phyloP scores from a whole-genome alignment of 768 basidiomycete genomes.

The Mycena metata region DNA sequence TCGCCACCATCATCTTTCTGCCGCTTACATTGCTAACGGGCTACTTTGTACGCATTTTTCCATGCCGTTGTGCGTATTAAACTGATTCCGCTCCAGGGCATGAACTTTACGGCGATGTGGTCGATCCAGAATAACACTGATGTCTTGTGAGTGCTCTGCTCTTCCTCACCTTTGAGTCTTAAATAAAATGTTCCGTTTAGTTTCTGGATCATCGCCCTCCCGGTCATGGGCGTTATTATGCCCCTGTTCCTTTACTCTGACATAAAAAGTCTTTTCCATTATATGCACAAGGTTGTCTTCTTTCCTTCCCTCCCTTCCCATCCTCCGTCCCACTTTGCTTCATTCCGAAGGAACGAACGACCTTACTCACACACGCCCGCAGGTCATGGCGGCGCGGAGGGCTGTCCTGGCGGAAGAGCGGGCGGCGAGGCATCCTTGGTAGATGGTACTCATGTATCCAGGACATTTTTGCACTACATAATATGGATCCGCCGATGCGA shows the following conservation, averaged over 20 bases:
- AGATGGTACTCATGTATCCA: not conserved
- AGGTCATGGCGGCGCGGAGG: constrained; percentile 26
- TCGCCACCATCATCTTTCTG: constrained; percentile 64
- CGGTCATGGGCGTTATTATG: constrained; percentile 56
- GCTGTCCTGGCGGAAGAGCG: constrained; percentile 24
- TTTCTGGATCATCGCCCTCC: constrained; percentile 64
- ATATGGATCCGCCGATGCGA: no score
- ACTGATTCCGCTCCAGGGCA: constrained; percentile 44
- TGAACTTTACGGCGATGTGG: constrained; percentile 62
- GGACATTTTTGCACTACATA: no score
- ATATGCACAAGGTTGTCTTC: no score
- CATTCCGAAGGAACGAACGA: no score
- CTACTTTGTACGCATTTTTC: constrained; percentile 51
- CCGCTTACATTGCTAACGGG: constrained; percentile 65
- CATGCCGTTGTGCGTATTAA: not conserved
- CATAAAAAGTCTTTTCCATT: no score
- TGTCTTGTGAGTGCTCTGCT: constrained; percentile 39
- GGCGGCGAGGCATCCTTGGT: not conserved
- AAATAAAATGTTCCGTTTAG: constrained; percentile 42
- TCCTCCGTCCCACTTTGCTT: no score
- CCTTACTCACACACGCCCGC: no score
- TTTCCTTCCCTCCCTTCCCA: no score
- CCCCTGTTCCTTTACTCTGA: constrained; percentile 58
- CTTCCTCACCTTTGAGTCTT: not conserved
- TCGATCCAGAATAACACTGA: constrained; percentile 44